Base-by-base conservation (phyloP, 352 stramenopile genomes). In the Phytophthora pluvialis region DNA sequence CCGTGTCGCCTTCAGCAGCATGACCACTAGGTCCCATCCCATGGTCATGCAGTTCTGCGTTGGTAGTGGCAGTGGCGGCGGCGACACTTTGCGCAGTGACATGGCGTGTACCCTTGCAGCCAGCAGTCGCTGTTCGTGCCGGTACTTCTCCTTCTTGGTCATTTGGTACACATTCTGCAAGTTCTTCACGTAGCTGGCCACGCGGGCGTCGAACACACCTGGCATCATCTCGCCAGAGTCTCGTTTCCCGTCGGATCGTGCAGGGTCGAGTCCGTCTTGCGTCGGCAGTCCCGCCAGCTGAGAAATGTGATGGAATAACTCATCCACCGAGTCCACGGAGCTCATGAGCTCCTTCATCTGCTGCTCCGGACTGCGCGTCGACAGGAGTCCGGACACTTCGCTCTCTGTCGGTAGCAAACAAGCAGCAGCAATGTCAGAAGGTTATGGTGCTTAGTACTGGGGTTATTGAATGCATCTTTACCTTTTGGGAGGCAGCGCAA, bases 11-110 rank as follows among this genome's bases (percentile, higher is more conserved):
- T 80, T 82, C 10, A 96, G 68, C 51, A 96, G 62, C 32, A 90
- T 81, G 1, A 90, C 64, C 21, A 85, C 84, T 25, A 96, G 67
- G 18, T 94, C 86, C 88, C 88, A 94, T 8, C 88, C 86, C 78
- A 96, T 92, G 4, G 77, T 71, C 70, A 96, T 70, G 53, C 86
- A 94, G 58, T 88, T 94, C 53, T 96, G 86, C 16, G 88, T 96
- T 13, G 88, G 88, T 32, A 94, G 49, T 28, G 86, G 88, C 15
- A 96, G 61, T 3, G 88, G 86, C 5, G 86, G 86, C 5, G 88
- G 86, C 10, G 75, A 74, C 33, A 86, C 73, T 64, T 91, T 92
- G 33, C 84, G 83, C 47, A 92, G 64, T n/a, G 80, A 84, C 28
- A 81, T 84, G 1, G 88, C 79, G 13, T 82, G 76, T 11, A 70